Evolutionary conservation across 2,329 filamentous ascomycete species (phyloP).

Genomic region (Talaromyces verruculosus): DNA sequence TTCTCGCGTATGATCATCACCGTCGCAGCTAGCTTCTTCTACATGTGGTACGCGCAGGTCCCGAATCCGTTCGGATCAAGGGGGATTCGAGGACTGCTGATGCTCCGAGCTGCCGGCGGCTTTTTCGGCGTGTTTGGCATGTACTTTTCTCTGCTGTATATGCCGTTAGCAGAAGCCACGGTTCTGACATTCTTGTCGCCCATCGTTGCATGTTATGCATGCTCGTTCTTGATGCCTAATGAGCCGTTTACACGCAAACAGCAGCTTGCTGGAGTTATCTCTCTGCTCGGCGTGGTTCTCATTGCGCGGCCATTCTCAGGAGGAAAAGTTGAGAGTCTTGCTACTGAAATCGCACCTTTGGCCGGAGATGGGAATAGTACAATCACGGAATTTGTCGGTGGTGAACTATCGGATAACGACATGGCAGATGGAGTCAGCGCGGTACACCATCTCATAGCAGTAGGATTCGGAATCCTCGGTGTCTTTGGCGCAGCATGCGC

Average conservation of each 20-base stretch:
- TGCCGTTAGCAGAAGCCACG: conserved; percentile 82
- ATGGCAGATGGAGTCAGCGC: conserved; percentile 18
- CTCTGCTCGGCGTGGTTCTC: conserved; percentile 75
- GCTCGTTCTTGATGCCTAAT: conserved; percentile 66
- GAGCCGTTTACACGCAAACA: conserved; percentile 78
- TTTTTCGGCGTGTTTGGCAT: conserved; percentile 79
- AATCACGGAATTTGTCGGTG: not conserved
- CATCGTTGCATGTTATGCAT: conserved; percentile 74
- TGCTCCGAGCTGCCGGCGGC: conserved; percentile 67
- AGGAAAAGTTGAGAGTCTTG: conserved; percentile 15
- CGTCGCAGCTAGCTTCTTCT: conserved; percentile 62
- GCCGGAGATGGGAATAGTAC: conserved; percentile 13
- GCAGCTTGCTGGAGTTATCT: conserved; percentile 72
- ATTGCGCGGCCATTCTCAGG: conserved; percentile 67
- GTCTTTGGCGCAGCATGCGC: conserved; percentile 74
- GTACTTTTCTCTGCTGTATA: conserved; percentile 72
- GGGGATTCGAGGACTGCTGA: conserved; percentile 66
- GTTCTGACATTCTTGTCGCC: conserved; percentile 87
- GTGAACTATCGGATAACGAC: conserved; percentile 6
- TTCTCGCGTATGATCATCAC: conserved; percentile 79
- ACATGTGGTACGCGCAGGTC: conserved; percentile 70
- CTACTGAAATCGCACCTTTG: conserved; percentile 6
- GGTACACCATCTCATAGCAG: conserved; percentile 67
- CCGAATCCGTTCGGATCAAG: conserved; percentile 68
- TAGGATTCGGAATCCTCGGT: conserved; percentile 70